phyloP scores from a whole-genome alignment of 495 filamentous ascomycete genomes.

The Hypoxylon crocopeplum region DNA sequence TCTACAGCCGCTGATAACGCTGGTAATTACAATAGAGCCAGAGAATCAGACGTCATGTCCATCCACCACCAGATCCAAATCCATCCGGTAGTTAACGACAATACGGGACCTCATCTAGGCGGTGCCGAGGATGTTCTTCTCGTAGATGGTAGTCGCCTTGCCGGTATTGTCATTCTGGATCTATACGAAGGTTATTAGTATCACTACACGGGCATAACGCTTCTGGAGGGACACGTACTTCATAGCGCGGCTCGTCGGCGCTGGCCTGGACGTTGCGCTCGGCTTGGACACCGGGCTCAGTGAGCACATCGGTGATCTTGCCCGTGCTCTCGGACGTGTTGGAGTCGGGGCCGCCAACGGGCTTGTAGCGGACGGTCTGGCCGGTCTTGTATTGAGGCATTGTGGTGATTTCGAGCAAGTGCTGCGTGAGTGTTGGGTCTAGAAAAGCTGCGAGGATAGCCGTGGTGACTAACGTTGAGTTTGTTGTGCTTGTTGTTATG shows the following conservation, averaged over 20 bases:
- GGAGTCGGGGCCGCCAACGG: conserved; percentile 49
- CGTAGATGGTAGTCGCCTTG: conserved; percentile 48
- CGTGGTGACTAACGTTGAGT: no score
- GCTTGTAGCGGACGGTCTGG: conserved; percentile 50
- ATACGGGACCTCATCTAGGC: conserved; percentile 25
- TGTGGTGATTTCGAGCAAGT: background rate
- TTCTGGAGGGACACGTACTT: conserved; percentile 46
- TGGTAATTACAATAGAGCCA: no score
- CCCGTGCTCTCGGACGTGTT: conserved; percentile 50
- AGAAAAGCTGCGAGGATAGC: background rate
- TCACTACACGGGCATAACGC: no score
- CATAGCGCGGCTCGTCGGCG: conserved; percentile 47
- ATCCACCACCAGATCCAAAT: no score
- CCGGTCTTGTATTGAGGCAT: conserved; percentile 39
- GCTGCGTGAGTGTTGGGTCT: background rate
- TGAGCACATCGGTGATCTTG: conserved; percentile 46
- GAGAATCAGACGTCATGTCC: no score
- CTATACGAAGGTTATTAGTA: no score
- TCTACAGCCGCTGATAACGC: no score
- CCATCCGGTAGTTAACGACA: background rate
- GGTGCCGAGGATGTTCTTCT: conserved; percentile 49
- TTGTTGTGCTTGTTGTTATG: no score
- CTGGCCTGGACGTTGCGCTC: conserved; percentile 51
- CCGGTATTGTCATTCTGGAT: conserved; percentile 53
- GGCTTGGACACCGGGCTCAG: conserved; percentile 49